These are phyloP conservation scores for Saccharomyces hybrid DNA, from an alignment of 1,139 yeast species.

Conservation along the genomic window DNA sequence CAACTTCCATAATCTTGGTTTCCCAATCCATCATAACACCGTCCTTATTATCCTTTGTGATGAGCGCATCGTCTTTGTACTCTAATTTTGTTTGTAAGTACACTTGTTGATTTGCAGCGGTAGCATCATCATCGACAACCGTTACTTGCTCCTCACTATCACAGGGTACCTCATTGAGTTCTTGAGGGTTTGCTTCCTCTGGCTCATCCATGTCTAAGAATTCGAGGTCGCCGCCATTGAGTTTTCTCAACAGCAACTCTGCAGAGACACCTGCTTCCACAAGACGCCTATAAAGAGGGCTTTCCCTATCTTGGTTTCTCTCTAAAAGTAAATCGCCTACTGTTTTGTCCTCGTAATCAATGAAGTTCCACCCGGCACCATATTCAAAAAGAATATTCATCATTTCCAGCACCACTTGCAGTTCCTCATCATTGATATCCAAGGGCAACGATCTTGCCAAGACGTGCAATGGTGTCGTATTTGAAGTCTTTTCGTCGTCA, in stretches of 20 bases:
- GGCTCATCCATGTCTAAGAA: conserved; percentile 32
- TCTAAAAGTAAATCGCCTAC: conserved; percentile 65
- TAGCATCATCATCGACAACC: conserved; percentile 37
- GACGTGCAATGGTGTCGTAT: conserved; percentile 75
- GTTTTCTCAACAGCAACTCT: conserved; percentile 67
- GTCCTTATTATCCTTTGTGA: conserved; percentile 66
- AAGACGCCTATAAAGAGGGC: conserved; percentile 40
- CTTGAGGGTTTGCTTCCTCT: conserved; percentile 1
- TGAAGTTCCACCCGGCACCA: conserved; percentile 91
- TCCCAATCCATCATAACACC: conserved; percentile 99
- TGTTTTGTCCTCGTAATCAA: conserved; percentile 59
- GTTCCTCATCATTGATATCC: conserved; percentile 40
- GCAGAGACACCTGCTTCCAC: conserved; percentile 90
- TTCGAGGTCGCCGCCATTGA: conserved; percentile 52
- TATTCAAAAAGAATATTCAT: conserved; percentile 62
- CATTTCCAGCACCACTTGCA: conserved; percentile 43
- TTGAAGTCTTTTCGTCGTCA: conserved; percentile 30
- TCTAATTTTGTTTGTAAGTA: conserved; percentile 61
- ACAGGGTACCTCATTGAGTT: too few relatives aligned
- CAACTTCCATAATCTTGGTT: conserved; percentile 67
- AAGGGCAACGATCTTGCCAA: conserved; percentile 41
- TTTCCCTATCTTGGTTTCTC: conserved; percentile 36
- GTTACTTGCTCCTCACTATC: conserved; percentile 10
- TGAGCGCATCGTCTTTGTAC: conserved; percentile 61
- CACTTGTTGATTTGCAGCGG: conserved; percentile 54